Evolutionary conservation across 331 rosid genomes (phyloP).

Genomic region (Acacia concinna): DNA sequence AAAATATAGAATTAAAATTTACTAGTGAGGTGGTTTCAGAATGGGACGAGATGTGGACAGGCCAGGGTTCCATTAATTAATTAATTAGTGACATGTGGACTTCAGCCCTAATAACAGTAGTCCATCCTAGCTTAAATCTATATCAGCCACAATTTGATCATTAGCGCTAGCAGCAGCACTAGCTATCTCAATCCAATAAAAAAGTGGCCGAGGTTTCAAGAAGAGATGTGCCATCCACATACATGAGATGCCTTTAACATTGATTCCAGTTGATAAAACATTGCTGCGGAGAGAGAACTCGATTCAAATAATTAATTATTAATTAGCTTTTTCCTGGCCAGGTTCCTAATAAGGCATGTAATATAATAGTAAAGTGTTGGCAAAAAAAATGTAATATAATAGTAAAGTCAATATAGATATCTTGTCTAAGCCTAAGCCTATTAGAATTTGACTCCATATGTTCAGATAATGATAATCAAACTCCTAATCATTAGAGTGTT

Average conservation of each 20-base stretch:
- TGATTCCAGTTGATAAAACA: not conserved
- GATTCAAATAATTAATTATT: not conserved
- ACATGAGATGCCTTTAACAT: not conserved
- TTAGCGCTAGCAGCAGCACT: too few relatives aligned
- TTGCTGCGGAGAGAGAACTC: not conserved
- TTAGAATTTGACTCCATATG: not conserved
- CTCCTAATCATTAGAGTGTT: not conserved
- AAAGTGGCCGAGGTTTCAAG: not conserved
- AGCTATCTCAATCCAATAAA: not conserved
- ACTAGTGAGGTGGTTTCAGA: not conserved
- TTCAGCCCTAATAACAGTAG: not conserved
- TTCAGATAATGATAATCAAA: not conserved
- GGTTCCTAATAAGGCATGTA: not conserved
- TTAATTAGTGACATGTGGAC: not conserved
- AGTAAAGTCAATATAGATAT: not conserved
- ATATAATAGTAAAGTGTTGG: too few relatives aligned
- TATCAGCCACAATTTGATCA: not conserved
- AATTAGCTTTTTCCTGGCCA: not conserved
- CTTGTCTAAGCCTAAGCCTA: not conserved
- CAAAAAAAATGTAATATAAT: too few relatives aligned
- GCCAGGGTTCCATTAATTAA: not conserved
- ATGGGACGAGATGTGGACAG: not conserved
- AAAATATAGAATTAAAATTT: not conserved
- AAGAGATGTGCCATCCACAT: not conserved
- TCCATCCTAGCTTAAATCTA: not conserved